phyloP scores from a whole-genome alignment of 2,329 filamentous ascomycete genomes.

The Trichoderma harzianum region DNA sequence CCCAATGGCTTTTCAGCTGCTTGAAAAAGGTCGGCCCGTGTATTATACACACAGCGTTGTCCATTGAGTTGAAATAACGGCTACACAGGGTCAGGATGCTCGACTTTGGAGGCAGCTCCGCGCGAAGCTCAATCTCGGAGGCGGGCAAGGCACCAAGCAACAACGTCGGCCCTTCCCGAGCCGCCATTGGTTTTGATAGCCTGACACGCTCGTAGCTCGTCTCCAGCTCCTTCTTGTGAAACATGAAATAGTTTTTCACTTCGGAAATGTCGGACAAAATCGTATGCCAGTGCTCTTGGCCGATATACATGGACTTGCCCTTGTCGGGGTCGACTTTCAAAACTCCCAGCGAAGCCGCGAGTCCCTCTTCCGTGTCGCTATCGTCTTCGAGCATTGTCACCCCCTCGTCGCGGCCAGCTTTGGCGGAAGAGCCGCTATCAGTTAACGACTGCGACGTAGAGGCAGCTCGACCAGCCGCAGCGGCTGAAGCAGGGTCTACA shows the following conservation, averaged over 20 bases:
- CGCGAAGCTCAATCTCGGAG: slow-evolving; percentile 72
- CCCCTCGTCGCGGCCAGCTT: slow-evolving; percentile 56
- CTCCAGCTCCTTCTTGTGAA: slow-evolving; percentile 85
- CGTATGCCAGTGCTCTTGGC: slow-evolving; percentile 79
- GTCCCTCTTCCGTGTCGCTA: slow-evolving; percentile 66
- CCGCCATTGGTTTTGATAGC: slow-evolving; percentile 59
- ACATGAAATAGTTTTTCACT: slow-evolving; percentile 84
- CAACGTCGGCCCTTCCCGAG: slow-evolving; percentile 68
- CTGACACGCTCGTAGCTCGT: slow-evolving; percentile 74
- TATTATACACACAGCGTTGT: slow-evolving; percentile 68
- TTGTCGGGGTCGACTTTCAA: slow-evolving; percentile 77
- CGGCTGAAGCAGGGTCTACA: slow-evolving; percentile 41
- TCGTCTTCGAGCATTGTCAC: slow-evolving; percentile 53
- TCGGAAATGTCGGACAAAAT: slow-evolving; percentile 81
- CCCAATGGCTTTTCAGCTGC: slow-evolving; percentile 64
- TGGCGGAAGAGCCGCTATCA: slow-evolving; percentile 45
- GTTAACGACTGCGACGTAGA: slow-evolving; percentile 38
- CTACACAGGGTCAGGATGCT: slow-evolving; percentile 81
- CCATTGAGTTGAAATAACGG: slow-evolving; percentile 84
- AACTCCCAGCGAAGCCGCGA: slow-evolving; percentile 72
- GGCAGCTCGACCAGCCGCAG: slow-evolving; percentile 29
- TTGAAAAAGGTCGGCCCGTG: slow-evolving; percentile 83
- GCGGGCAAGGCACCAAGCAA: slow-evolving; percentile 72
- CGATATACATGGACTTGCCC: slow-evolving; percentile 76
- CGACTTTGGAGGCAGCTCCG: slow-evolving; percentile 74